Evolutionary conservation across 169 alveolate genomes (phyloP).

Genomic region (Plasmodium yoelii): DNA sequence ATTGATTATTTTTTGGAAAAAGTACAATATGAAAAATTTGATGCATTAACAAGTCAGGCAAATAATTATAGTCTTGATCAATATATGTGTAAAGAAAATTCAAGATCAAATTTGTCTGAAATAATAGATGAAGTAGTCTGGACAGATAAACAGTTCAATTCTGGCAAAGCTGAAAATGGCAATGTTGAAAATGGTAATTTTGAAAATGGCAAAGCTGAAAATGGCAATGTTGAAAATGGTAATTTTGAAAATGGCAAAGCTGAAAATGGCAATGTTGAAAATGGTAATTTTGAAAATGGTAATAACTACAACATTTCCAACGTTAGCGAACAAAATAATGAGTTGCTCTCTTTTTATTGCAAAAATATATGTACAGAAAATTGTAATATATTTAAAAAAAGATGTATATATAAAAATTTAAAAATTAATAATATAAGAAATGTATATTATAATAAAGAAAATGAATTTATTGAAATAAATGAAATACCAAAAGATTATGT

Average conservation of each 20-base stretch:
- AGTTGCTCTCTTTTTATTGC: conserved; percentile 11
- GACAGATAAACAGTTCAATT: too few species aligned
- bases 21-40: neutral
- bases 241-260: neutral
- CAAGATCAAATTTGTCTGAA: too few species aligned
- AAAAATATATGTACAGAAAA: neutral
- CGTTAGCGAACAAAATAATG: neutral
- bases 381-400: neutral
- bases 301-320: neutral
- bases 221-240: too few species aligned
- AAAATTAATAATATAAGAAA: conserved; percentile 41
- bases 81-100: too few species aligned
- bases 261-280: too few species aligned
- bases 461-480: neutral
- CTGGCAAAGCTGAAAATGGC: too few species aligned
- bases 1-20: conserved; percentile 43
- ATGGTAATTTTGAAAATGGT: neutral
- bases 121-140: too few species aligned
- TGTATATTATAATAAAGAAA: conserved; percentile 54
- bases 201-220: neutral
- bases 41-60: neutral
- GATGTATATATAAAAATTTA: conserved; percentile 21
- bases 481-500: conserved; percentile 45
- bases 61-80: too few species aligned
- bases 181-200: neutral